A percentile compares a stretch with the other conserved stretches of the same genome.
These are phyloP conservation scores for Erythrophleum ivorense DNA, from an alignment of 331 rosid genomes.

Conservation along the genomic window DNA sequence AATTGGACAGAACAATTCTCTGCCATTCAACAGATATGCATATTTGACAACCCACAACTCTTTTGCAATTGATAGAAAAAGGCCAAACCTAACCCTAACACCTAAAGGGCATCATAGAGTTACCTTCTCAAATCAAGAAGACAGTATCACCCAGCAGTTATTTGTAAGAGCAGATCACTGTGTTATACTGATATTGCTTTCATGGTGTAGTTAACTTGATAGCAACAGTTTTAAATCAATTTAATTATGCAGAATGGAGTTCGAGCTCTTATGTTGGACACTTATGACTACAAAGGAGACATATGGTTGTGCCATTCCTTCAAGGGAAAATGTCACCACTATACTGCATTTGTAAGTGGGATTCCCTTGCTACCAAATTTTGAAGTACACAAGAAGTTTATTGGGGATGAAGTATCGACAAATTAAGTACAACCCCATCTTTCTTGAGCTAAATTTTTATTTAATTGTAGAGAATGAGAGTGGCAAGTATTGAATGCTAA, in stretches of 20 bases:
- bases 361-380: not conserved
- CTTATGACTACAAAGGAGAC: constrained; percentile 72
- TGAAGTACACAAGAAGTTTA: too few species aligned
- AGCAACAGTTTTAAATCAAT: not conserved
- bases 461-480: too few species aligned
- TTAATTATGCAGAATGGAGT: constrained; percentile 62
- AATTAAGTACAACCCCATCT: too few species aligned
- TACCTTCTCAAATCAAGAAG: constrained; percentile 74
- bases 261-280: constrained; percentile 76
- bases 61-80: constrained; percentile 54
- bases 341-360: constrained; percentile 73
- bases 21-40: constrained; percentile 83
- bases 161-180: constrained; percentile 41
- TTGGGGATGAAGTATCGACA: too few species aligned
- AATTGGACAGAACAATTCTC: constrained; percentile 58
- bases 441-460: too few species aligned
- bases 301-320: constrained; percentile 87
- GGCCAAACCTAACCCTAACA: constrained; percentile 33
- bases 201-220: not conserved
- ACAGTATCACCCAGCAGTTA: constrained; percentile 65
- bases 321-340: constrained; percentile 61
- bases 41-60: constrained; percentile 81
- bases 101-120: constrained; percentile 47
- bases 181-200: not conserved
- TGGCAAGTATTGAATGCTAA: too few species aligned